Conservation (phyloP, 2,329 filamentous ascomycete genomes). For the Gnomoniopsis sp. region DNA sequence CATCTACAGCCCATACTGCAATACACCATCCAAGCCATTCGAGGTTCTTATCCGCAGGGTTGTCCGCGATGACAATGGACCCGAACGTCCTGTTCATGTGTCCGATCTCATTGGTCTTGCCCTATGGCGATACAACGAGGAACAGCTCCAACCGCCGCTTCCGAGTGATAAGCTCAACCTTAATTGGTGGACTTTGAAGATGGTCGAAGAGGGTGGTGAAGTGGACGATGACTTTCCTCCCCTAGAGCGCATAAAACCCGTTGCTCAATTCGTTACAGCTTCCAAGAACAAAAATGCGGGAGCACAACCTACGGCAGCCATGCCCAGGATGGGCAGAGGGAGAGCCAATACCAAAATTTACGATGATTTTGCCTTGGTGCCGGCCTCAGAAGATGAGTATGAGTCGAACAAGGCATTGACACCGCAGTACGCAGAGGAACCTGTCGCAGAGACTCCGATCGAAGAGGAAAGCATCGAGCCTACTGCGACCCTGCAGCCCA, state of each 20-base stretch:
- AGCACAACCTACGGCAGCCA: conserved; percentile 30
- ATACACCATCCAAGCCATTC: conserved; percentile 59
- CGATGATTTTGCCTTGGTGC: conserved; percentile 78
- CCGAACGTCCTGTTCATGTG: conserved; percentile 64
- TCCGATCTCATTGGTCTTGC: conserved; percentile 79
- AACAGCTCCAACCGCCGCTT: conserved; percentile 67
- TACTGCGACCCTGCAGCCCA: conserved; percentile 32
- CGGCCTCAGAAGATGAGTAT: conserved; percentile 66
- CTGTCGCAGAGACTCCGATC: conserved; percentile 32
- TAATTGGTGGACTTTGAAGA: conserved; percentile 78
- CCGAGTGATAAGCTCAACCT: conserved; percentile 66
- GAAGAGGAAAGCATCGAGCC: conserved; percentile 48
- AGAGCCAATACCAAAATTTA: conserved; percentile 75
- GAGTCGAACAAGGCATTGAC: conserved; percentile 66
- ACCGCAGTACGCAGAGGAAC: conserved; percentile 61
- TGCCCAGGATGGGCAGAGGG: conserved; percentile 59
- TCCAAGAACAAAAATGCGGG: conserved; percentile 19
- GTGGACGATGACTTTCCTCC: conserved; percentile 83
- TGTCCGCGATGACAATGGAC: conserved; percentile 64
- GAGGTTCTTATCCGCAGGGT: conserved; percentile 70
- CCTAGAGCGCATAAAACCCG: conserved; percentile 67
- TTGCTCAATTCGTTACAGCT: conserved; percentile 59
- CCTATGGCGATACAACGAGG: conserved; percentile 74
- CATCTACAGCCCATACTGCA: conserved; percentile 72
- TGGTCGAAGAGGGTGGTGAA: conserved; percentile 82